Evolutionary conservation across 192 early-diverging fungal genomes (phyloP), one percentile per base, ranked within the genome.

Genomic region (Mortierella claussenii): DNA sequence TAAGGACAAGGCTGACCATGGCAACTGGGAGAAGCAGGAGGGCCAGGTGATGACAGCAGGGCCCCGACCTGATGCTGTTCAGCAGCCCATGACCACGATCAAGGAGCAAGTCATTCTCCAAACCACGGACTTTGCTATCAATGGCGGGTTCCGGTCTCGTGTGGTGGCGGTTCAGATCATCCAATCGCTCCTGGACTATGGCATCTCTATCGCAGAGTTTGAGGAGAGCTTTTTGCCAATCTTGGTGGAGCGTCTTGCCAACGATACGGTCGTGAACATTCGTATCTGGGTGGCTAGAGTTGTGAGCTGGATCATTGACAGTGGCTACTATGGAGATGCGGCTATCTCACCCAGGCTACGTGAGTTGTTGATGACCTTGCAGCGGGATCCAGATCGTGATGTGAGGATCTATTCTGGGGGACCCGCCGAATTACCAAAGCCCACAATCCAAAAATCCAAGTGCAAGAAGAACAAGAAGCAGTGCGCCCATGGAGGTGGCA

Each of bases 231-330:
- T 94, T 44, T 61, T 94, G 57, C 84, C 88, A 1, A 68, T 85
- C 24, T 50, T 94, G 37, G 52, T 36, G n/a, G 85, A 83, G 4
- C 78, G 75, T 10, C 66, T 94, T 33, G 85, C 87, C 0, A 42
- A 68, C 10, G 92, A 94, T 68, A 62, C 79, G 18, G 88, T 94
- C 18, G 86, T 85, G 4, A 92, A 94, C 55, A 89, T 94, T 27
- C 86, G 90, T 15, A 94, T 94, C 69, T 88, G 83, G 15, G 67
- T 91, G 26, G 89, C 89, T 0, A 69, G 91, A n/a, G 69, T 87
- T 3, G 65, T 88, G 20, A 58, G 51, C 33, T 59, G 55, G 37
- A 55, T 85, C n/a, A 48, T 73, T 32, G 50, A 69, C 13, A 76
- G 70, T 56, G 75, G 54, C 10, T 64, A 68, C 17, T 70, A 76